Evolutionary conservation across 2,329 filamentous ascomycete species (phyloP), one percentile per base, ranked within the genome.

Genomic region (Sordariomycetes sp.): DNA sequence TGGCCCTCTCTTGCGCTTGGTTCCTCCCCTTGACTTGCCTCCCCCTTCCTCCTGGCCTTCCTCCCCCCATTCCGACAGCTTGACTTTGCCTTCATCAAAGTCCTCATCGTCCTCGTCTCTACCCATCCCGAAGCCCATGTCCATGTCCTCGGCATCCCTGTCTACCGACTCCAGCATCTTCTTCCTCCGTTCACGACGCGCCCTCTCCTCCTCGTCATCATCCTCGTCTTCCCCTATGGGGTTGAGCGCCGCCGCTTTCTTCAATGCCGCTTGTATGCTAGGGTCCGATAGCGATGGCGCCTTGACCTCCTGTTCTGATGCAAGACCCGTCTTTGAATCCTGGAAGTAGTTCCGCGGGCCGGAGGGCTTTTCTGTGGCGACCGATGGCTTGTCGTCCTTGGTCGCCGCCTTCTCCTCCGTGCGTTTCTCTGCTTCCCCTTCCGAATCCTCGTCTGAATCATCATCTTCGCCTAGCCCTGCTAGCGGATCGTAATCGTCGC

Each of bases 111-210:
- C 94, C 58, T 89, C 91, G 66, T 90, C 87, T 32, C 93, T 81
- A 67, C 88, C 94, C 22, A 86, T 89, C 37, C 94, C 94, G 67
- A 99, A 97, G 60, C 92, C 93, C 78, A 97, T 83, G 67, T 99
- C 94, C 73, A 99, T 81, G 72, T 99, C 93, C 59, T 93, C 86
- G 54, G 91, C 84, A 68, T 97, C 93, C 54, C 92, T 82, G 64
- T 89, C 87, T 58, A 85, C 83, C 60, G 80, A 80, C 64, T 86
- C 77, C 6, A 97, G 76, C 76, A 97, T 88, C 63, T 82, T 87
- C 69, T 84, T 87, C 56, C 86, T 82, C 8, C 87, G 85, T 55
- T 85, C 85, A 61, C 87, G 81, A 61, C 85, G 82, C 1, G 82
- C 82, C 64, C 72, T 75, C 5, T 76, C 75, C 40, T 74, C 72